These are phyloP conservation scores for Blastomyces gilchristii DNA, from an alignment of 2,329 filamentous ascomycete species.

Conservation along the genomic window DNA sequence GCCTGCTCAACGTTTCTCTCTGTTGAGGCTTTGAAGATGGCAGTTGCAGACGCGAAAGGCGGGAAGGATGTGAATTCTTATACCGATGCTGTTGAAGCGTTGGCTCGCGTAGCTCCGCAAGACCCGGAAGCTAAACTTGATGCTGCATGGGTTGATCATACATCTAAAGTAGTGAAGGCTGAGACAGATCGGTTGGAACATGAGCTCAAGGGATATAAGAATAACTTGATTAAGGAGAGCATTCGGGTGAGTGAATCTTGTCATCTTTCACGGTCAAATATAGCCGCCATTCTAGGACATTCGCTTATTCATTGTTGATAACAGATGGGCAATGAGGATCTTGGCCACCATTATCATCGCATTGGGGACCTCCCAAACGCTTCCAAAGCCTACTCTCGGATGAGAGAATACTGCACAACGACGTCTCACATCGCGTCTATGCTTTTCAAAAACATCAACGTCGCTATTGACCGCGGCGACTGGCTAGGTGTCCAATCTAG, in stretches of 20 bases:
- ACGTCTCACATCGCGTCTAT: slow-evolving; percentile 76
- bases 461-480: slow-evolving; percentile 65
- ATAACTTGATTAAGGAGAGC: slow-evolving; percentile 94
- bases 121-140: slow-evolving; percentile 61
- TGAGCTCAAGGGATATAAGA: slow-evolving; percentile 87
- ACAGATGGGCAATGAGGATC: slow-evolving; percentile 88
- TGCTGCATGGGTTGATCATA: slow-evolving; percentile 61
- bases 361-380: slow-evolving; percentile 65
- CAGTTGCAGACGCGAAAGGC: slow-evolving; percentile 63
- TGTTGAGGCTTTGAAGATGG: slow-evolving; percentile 68
- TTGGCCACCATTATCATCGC: slow-evolving; percentile 71
- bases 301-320: background rate
- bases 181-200: slow-evolving; percentile 69
- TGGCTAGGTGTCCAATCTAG: slow-evolving; percentile 60
- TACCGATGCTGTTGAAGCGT: slow-evolving; percentile 53
- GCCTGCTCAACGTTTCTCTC: slow-evolving; percentile 64
- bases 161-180: slow-evolving; percentile 53
- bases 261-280: background rate
- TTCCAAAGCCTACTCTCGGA: slow-evolving; percentile 67
- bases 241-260: slow-evolving; percentile 55
- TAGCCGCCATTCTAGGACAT: background rate
- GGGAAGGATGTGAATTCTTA: slow-evolving; percentile 67
- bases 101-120: slow-evolving; percentile 53
- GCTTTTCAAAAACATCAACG: slow-evolving; percentile 64
- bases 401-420: slow-evolving; percentile 83